Evolutionary conservation across 2,329 filamentous ascomycete genomes (phyloP).

Genomic region (Neonectria faginata): DNA sequence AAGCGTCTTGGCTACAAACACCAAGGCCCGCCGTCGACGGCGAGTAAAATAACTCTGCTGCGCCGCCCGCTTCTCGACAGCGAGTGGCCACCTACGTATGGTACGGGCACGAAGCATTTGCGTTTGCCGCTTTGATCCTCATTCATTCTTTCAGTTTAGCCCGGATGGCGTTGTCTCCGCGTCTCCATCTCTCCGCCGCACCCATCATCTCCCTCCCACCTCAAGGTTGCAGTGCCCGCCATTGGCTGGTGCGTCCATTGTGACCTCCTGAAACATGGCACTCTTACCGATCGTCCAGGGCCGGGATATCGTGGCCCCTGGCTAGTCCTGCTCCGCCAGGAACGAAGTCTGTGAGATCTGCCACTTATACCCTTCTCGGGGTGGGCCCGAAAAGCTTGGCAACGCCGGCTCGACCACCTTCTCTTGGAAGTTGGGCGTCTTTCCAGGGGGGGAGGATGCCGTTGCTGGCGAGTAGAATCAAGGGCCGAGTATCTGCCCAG

Average conservation of each 20-base stretch:
- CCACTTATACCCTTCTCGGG: constrained; percentile 22
- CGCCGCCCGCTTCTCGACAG: background rate
- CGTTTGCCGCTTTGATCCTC: background rate
- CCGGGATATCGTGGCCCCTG: constrained; percentile 13
- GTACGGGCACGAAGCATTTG: too few relatives aligned
- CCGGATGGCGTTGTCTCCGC: background rate
- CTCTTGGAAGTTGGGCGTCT: constrained; percentile 6
- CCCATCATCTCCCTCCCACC: background rate
- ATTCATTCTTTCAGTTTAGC: background rate
- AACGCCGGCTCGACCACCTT: constrained; percentile 19
- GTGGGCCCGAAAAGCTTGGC: constrained; percentile 30
- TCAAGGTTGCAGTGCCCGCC: background rate
- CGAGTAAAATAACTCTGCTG: background rate
- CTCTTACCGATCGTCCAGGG: constrained; percentile 5
- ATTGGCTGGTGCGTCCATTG: background rate
- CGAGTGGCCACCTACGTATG: background rate
- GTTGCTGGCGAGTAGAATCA: constrained; percentile 17
- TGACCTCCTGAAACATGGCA: constrained; percentile 18
- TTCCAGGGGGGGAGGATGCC: constrained; percentile 8
- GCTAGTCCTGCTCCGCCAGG: constrained; percentile 28
- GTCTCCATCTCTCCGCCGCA: background rate
- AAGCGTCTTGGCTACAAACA: constrained; percentile 33
- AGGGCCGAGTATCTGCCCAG: constrained; percentile 27
- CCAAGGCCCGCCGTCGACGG: background rate
- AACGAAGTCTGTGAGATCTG: constrained; percentile 38